Conservation (phyloP, 306 rosid species). For the Oxytropis ochrocephala region DNA sequence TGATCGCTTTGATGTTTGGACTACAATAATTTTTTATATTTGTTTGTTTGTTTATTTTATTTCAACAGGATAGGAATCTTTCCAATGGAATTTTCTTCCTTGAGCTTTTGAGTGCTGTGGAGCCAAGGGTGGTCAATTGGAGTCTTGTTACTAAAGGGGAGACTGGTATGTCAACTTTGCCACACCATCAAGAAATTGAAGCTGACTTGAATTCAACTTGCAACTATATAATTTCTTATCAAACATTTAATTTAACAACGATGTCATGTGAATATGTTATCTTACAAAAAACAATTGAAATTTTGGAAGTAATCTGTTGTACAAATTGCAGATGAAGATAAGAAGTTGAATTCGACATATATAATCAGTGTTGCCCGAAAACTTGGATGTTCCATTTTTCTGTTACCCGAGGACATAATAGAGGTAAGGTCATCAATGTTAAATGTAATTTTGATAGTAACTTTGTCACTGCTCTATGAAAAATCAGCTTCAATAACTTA, state of each 20-base stretch:
- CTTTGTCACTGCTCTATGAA: background rate
- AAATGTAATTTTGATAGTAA: slow-evolving; percentile 3
- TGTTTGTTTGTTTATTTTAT: slow-evolving; percentile 4
- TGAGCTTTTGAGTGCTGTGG: slow-evolving; percentile 91
- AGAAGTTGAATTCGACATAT: slow-evolving; percentile 92
- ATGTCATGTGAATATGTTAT: background rate
- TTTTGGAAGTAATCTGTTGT: slow-evolving; percentile 4
- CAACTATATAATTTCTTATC: background rate
- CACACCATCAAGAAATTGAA: background rate
- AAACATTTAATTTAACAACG: slow-evolving; percentile 8
- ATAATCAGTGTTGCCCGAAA: slow-evolving; percentile 97
- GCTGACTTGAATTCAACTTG: slow-evolving; percentile 2
- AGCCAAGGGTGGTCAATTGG: slow-evolving; percentile 99
- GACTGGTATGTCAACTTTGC: slow-evolving; percentile 52
- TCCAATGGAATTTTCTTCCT: slow-evolving; percentile 90
- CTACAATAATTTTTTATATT: background rate
- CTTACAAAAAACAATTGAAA: background rate
- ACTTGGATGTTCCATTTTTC: slow-evolving; percentile 96
- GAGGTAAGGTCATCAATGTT: slow-evolving; percentile 43
- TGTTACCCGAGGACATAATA: slow-evolving; percentile 93
- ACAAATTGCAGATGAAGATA: slow-evolving; percentile 80
- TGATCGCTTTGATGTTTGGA: slow-evolving; percentile 12
- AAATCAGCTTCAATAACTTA: background rate
- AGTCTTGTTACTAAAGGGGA: slow-evolving; percentile 93
- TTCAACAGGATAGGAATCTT: slow-evolving; percentile 76